These are phyloP conservation scores for Fusarium illudens DNA, from an alignment of 2,329 filamentous ascomycete species.

Conservation along the genomic window DNA sequence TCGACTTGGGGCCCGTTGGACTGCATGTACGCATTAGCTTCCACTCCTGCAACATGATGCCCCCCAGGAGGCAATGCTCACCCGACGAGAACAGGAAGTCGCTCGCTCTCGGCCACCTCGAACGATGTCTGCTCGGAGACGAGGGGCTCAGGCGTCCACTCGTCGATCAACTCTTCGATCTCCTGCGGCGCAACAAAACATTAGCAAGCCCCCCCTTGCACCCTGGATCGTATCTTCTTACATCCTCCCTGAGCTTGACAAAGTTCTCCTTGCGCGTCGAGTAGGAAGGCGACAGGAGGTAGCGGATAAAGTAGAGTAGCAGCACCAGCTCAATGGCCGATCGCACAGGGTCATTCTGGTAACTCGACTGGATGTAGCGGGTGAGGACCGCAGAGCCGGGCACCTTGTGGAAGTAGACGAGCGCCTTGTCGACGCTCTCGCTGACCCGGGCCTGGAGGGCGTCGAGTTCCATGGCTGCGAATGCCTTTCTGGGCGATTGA, in stretches of 20 bases:
- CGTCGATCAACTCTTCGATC: constrained; percentile 95
- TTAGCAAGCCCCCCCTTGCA: constrained; percentile 1
- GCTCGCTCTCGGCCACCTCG: constrained; percentile 85
- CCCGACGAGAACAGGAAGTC: constrained; percentile 87
- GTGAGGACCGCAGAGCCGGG: constrained; percentile 94
- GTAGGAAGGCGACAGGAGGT: constrained; percentile 91
- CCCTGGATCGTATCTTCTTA: constrained; percentile 4
- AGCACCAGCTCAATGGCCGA: constrained; percentile 93
- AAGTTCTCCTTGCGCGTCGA: constrained; percentile 90
- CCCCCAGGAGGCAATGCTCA: constrained; percentile 49
- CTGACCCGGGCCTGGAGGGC: constrained; percentile 63
- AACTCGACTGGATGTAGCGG: constrained; percentile 95
- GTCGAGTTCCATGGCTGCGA: constrained; percentile 66
- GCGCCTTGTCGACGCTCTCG: constrained; percentile 61
- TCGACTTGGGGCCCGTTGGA: constrained; percentile 88
- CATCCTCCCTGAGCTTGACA: constrained; percentile 86
- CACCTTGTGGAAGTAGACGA: constrained; percentile 82
- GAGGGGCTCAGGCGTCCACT: constrained; percentile 94
- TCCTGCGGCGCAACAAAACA: constrained; percentile 61
- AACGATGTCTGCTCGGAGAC: constrained; percentile 76
- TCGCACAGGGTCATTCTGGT: constrained; percentile 95
- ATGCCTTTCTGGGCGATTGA: background rate
- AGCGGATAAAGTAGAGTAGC: constrained; percentile 94
- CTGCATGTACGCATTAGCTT: constrained; percentile 12
- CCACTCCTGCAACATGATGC: background rate